A percentile compares a stretch with the other conserved stretches of the same genome.
Conservation (phyloP, 441 rosid species). For the Euphorbia corollata region DNA sequence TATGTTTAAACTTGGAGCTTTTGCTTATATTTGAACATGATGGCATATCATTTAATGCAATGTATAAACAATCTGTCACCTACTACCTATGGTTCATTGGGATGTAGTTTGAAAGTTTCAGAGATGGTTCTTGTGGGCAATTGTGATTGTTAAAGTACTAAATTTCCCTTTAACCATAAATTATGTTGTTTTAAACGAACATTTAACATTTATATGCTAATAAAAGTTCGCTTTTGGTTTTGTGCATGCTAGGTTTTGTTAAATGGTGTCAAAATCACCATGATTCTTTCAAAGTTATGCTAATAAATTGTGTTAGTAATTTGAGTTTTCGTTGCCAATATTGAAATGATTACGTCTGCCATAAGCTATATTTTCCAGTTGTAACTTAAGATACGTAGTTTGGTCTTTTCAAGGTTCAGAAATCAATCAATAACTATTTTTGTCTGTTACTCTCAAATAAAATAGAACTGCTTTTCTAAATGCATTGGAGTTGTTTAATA, state of each 20-base stretch:
- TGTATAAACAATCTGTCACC: background rate
- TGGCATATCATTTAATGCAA: background rate
- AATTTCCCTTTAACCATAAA: background rate
- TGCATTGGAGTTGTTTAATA: background rate
- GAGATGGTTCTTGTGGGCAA: background rate
- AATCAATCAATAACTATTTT: background rate
- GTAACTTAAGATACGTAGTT: background rate
- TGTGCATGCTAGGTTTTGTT: background rate
- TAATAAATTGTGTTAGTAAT: background rate
- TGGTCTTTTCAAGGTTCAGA: background rate
- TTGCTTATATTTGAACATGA: background rate
- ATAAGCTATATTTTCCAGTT: background rate
- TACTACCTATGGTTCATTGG: background rate
- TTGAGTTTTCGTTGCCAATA: background rate
- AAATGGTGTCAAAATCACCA: background rate
- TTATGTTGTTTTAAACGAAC: background rate
- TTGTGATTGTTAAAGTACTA: background rate
- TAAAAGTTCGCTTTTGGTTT: background rate
- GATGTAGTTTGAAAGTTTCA: background rate
- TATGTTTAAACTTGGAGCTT: conserved; percentile 21
- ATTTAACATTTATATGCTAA: background rate
- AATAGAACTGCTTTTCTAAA: background rate
- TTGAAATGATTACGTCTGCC: background rate
- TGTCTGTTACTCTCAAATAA: background rate
- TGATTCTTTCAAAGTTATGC: background rate